These are phyloP conservation scores for Bryum argenteum DNA, from an alignment of 225 moss, liverwort and hornwort genomes.

Conservation along the genomic window DNA sequence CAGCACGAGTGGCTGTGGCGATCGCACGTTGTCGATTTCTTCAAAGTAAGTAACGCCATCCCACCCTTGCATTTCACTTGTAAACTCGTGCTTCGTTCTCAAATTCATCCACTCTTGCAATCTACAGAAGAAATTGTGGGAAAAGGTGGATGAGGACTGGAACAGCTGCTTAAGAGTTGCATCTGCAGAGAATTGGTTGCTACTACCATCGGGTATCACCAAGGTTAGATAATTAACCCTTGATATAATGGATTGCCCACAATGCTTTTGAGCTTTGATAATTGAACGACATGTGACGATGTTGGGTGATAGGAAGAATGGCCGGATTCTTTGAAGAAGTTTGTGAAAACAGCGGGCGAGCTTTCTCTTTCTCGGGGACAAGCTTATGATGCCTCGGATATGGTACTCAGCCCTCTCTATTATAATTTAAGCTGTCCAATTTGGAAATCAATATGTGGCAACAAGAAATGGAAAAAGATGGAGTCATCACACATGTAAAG, in stretches of 20 bases:
- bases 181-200: conserved; percentile 49
- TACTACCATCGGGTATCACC: conserved; percentile 52
- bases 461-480: too few species aligned
- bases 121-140: conserved; percentile 55
- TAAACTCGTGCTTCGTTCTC: neutral
- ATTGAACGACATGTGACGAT: neutral
- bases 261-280: too few species aligned
- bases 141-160: conserved; percentile 56
- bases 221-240: conserved; percentile 39
- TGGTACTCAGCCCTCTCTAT: conserved; percentile 40
- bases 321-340: conserved; percentile 57
- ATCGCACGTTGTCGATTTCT: conserved; percentile 68
- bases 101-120: neutral
- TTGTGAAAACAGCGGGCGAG: conserved; percentile 45
- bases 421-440: neutral
- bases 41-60: conserved; percentile 44
- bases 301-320: conserved; percentile 48
- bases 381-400: conserved; percentile 16
- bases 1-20: conserved; percentile 60
- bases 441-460: too few species aligned
- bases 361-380: conserved; percentile 54
- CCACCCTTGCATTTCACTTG: neutral
- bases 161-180: conserved; percentile 40
- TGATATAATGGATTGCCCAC: neutral
- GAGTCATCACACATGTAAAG: too few species aligned